Evolutionary conservation across 257 asterid genomes (phyloP), one percentile per base, ranked within the genome.

Genomic region (Petunia secreta): DNA sequence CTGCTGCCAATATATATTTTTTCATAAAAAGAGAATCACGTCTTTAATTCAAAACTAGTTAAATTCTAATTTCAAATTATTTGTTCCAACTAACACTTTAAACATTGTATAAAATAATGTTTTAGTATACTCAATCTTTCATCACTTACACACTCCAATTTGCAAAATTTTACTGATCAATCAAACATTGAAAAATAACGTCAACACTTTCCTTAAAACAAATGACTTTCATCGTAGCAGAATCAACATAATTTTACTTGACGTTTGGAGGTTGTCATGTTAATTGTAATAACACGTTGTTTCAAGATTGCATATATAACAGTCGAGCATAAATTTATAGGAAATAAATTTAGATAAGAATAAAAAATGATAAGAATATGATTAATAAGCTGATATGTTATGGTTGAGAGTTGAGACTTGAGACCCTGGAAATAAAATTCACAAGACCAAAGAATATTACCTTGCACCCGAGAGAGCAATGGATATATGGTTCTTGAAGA

Each of bases 381-480:
- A 59, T 59, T 67, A 41, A 43, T 67, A 41, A 43, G 4, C 43
- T 15, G 14, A 67, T 67, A 13, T 15, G 53, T n/a, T 67, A 43
- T 7, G 10, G 0, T 69, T 69, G 6, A 14, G 8, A 69, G 0
- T 69, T 69, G 6, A 14, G 8, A 69, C 53, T 1, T 54, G 2
- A 69, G 9, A 69, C 16, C 58, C 25, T 25, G 25, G 25, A 25
- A 25, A 16, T 0, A 8, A n/a, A 48, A 46, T 44, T 68, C 54
- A 43, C 44, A 59, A 59, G 34, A 25, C 6, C n/a, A 25, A 8
- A 8, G 13, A 63, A 63, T 50, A 74, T 4, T 85, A 94, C 98
- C 98, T 94, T 94, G 91, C 98, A 94, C 11, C 98, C 98, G 3
- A 94, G 92, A 75, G 98, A 94, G 80, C 98, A 94, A 88, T 93